phyloP scores from a whole-genome alignment of 2,329 filamentous ascomycete genomes.

The Chaetomium olivaceum region DNA sequence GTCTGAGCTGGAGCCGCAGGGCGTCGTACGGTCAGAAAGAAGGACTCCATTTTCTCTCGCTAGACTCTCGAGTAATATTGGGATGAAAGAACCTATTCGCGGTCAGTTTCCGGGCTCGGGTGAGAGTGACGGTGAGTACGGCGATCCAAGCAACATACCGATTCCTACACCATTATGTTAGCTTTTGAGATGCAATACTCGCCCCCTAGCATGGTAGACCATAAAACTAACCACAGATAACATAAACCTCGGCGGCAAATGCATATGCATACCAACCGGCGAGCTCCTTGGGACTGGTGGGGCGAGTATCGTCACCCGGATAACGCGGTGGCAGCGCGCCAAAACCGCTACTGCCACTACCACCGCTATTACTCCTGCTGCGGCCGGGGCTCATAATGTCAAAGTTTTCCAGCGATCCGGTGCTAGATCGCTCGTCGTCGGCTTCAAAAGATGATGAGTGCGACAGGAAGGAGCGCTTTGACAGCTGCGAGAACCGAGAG shows the following conservation, averaged over 20 bases:
- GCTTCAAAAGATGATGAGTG: conserved; percentile 66
- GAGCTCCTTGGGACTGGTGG: conserved; percentile 84
- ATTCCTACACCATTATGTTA: conserved; percentile 25
- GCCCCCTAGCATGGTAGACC: background rate
- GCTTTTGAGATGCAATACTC: background rate
- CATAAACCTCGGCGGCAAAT: conserved; percentile 95
- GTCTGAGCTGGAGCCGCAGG: conserved; percentile 68
- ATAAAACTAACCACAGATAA: conserved; percentile 74
- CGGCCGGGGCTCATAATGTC: conserved; percentile 40
- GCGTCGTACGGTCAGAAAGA: conserved; percentile 70
- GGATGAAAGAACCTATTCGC: conserved; percentile 80
- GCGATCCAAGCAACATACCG: conserved; percentile 27
- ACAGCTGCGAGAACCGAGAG: conserved; percentile 52
- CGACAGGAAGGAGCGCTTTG: conserved; percentile 59
- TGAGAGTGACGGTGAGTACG: background rate
- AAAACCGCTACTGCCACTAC: conserved; percentile 40
- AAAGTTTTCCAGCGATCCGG: conserved; percentile 32
- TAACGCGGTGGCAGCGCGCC: conserved; percentile 56
- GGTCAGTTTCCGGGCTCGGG: conserved; percentile 15
- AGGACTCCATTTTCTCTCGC: conserved; percentile 90
- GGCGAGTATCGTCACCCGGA: conserved; percentile 80
- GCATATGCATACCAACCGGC: conserved; percentile 94
- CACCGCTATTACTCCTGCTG: conserved; percentile 42
- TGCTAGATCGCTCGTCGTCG: conserved; percentile 66
- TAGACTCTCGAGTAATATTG: conserved; percentile 90